Base-by-base conservation (phyloP, 2,329 filamentous ascomycete species). In the Fusarium sp. region DNA sequence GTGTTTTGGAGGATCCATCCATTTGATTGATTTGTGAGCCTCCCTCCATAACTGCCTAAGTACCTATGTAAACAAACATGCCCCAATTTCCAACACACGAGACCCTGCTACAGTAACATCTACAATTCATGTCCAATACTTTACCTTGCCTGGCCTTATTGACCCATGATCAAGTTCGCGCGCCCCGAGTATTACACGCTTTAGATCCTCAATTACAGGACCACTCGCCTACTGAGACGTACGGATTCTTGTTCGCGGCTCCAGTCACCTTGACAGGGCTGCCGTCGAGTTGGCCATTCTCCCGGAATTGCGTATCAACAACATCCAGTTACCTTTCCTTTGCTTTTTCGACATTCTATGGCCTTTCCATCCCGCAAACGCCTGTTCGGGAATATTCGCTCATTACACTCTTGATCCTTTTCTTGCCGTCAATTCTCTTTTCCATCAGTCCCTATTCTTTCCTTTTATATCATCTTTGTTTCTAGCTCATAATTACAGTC, bases 21-120 rank as follows among this genome's bases (percentile, higher is more conserved):
- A 66, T 68, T 58, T 51, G 24, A 51, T 53, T 36, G 63, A 72
- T 50, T 67, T 68, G 50, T 55, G 53, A 57, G 56, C 32, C 38
- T 45, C 39, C 39, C 64, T 66, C 47, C 71, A 74, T 53, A 36
- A 53, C 50, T 75, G 72, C 36, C 64, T 57, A 44, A 63, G 68
- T 48, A 24, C 11, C 6, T 75, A 75, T 75, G 72, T 75, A 75
- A 75, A 75, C 72, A 75, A 75, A 71, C 72, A 59, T 58, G 44
- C 72, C 72, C 72, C 69, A 36, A 48, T 59, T 24, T 28, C 41
- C 54, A 62, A 57, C 28, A 56, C 63, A 36, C 51, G 48, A 60
- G 38, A 59, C 67, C 59, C 67, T 70, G 67, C 38, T 68, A 20
- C 38, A 68, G 55, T 50, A 56, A 53, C 56, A 69, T 67, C 42